phyloP scores from a whole-genome alignment of 345 rosid genomes.

The Combretum micranthum region DNA sequence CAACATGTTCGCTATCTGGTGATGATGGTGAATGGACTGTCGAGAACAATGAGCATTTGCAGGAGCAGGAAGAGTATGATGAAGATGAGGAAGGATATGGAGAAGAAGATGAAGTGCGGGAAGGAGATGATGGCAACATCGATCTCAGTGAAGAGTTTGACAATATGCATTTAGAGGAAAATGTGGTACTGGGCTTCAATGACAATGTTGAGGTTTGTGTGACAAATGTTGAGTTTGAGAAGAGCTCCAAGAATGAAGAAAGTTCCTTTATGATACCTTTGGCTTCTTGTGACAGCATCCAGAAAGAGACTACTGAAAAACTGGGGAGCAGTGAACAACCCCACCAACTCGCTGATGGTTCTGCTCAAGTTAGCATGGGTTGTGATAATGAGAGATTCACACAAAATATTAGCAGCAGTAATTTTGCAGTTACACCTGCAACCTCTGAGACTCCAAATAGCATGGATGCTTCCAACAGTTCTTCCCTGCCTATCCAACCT shows the following conservation, averaged over 20 bases:
- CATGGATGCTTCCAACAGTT: slow-evolving; percentile 29
- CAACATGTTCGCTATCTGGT: slow-evolving; percentile 48
- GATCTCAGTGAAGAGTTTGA: slow-evolving; percentile 47
- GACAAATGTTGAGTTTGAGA: slow-evolving; percentile 72
- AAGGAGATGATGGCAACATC: slow-evolving; percentile 60
- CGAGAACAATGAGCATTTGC: slow-evolving; percentile 54
- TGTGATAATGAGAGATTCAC: slow-evolving; percentile 48
- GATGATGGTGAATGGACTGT: slow-evolving; percentile 88
- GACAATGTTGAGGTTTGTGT: slow-evolving; percentile 83
- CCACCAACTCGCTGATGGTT: slow-evolving; percentile 28
- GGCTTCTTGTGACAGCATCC: slow-evolving; percentile 25
- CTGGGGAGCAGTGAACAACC: slow-evolving; percentile 27
- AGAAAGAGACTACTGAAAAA: slow-evolving; percentile 32
- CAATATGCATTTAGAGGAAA: slow-evolving; percentile 51
- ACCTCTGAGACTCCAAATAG: slow-evolving; percentile 27
- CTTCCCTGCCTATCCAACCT: slow-evolving; percentile 25
- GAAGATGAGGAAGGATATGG: slow-evolving; percentile 86
- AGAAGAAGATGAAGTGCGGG: slow-evolving; percentile 77
- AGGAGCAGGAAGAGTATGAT: slow-evolving; percentile 92
- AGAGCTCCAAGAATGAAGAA: slow-evolving; percentile 44
- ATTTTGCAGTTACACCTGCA: slow-evolving; percentile 25
- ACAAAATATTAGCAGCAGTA: slow-evolving; percentile 39
- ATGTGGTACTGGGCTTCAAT: slow-evolving; percentile 76
- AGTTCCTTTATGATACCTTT: slow-evolving; percentile 31
- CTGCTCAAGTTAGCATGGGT: slow-evolving; percentile 31